Conservation (phyloP, 2,329 filamentous ascomycete species). For the Herpotrichia juniperi region DNA sequence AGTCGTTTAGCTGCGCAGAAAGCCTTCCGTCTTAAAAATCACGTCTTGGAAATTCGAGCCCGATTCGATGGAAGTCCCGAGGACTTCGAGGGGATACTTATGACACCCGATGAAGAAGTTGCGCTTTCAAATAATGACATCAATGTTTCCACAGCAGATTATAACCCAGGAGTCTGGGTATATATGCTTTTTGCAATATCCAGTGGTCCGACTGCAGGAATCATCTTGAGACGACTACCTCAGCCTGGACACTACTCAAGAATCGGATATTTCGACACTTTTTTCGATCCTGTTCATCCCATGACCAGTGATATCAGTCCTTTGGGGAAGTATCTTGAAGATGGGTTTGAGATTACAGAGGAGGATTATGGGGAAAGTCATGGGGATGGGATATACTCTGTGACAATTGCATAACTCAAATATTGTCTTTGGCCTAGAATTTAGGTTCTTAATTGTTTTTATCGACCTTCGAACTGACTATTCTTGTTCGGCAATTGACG, state of each 20-base stretch:
- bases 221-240: neutral
- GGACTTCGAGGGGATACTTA: neutral
- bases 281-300: neutral
- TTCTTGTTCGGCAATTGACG: too few relatives aligned
- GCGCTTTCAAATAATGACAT: too few relatives aligned
- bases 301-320: neutral
- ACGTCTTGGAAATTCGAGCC: neutral
- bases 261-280: constrained; percentile 2
- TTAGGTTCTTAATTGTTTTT: too few relatives aligned
- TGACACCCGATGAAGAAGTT: neutral
- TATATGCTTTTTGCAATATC: constrained; percentile 1
- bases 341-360: neutral
- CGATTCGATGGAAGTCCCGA: neutral
- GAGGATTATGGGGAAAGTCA: constrained; percentile 1
- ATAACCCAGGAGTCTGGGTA: neutral
- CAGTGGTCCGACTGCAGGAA: neutral
- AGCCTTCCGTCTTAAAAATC: neutral
- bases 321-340: neutral
- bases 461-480: too few relatives aligned
- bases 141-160: neutral
- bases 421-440: too few relatives aligned
- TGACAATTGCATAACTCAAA: neutral
- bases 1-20: too few relatives aligned
- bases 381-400: neutral
- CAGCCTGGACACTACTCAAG: neutral